A percentile compares a stretch with the other conserved stretches of the same genome.
These are phyloP conservation scores for Schwanniomyces polymorphus DNA, from an alignment of 805 yeast species.

Conservation along the genomic window DNA sequence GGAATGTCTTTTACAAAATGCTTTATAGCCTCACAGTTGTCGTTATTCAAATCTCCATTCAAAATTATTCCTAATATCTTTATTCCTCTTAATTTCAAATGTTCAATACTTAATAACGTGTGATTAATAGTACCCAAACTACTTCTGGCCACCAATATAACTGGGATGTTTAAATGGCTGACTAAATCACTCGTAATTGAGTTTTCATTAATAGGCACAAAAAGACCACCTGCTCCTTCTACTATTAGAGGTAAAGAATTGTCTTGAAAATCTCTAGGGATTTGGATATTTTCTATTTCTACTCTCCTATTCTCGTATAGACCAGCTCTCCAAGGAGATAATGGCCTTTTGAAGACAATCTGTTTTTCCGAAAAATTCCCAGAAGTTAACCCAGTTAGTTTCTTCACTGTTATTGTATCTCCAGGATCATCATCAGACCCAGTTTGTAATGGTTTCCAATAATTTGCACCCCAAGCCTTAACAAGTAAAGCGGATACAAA, in stretches of 20 bases:
- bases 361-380: conserved; percentile 12
- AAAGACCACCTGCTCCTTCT: conserved; percentile 30
- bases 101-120: conserved; percentile 22
- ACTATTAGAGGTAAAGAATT: conserved; percentile 14
- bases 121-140: conserved; percentile 29
- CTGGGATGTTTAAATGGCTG: conserved; percentile 13
- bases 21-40: conserved; percentile 15
- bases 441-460: conserved; percentile 31
- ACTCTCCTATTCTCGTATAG: conserved; percentile 14
- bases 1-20: conserved; percentile 14
- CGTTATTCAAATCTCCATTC: conserved; percentile 19
- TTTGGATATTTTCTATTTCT: conserved; percentile 8
- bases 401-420: conserved; percentile 17
- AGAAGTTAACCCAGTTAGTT: conserved; percentile 6
- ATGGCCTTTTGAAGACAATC: conserved; percentile 17
- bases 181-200: conserved; percentile 21
- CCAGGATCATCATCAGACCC: conserved; percentile 24
- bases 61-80: conserved; percentile 18
- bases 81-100: conserved; percentile 15
- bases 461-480: conserved; percentile 21
- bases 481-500: conserved; percentile 21
- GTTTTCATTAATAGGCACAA: conserved; percentile 23
- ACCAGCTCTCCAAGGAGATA: conserved; percentile 27
- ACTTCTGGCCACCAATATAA: conserved; percentile 24
- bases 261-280: conserved; percentile 12